Evolutionary conservation across 441 rosid genomes (phyloP), one percentile per base, ranked within the genome.

Genomic region (Populus hybrid): DNA sequence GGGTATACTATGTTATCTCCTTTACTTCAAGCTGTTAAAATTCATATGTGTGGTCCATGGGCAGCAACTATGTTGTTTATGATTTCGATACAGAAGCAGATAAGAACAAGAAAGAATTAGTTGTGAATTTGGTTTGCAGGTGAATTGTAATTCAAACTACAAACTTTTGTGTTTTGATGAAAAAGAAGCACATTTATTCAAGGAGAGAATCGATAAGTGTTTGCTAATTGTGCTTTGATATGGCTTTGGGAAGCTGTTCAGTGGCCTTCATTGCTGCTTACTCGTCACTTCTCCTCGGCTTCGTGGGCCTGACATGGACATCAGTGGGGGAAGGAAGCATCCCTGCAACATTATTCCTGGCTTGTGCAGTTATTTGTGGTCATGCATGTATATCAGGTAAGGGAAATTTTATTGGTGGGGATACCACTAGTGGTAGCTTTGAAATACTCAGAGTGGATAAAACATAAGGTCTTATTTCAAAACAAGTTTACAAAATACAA

Each of bases 51-150:
- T 82, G 79, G 71, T 86, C 34, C 32, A 38, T 87, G 78, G 72
- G 87, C 96, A 93, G 98, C 91, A 95, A 71, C 72, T 93, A 93
- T 80, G 98, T 93, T 86, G 98, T 92, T 69, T 93, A 95, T 77
- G 99, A 95, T 86, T 95, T 91, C 40, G 99, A 93, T 78, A 93
- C 97, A 1, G 97, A 96, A 86, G 99, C 99, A 53, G 98, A 95
- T 80, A 88, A 88, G 85, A 88, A 90, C 88, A 93, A 95, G 86
- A 28, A 28, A 28, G 30, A 28, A 28, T 28, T 1, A 28, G 30
- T 28, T 28, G 30, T 28, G 30, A 28, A 28, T 28, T 28, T 28
- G 30, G 30, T 28, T 28, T 3, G 30, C 30, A 28, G 30, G 30
- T 28, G 30, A 28, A 3, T 28, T 3, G 30, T 28, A 28, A 28